Evolutionary conservation across 2,329 filamentous ascomycete genomes (phyloP).

Genomic region (Stenocarpella maydis): DNA sequence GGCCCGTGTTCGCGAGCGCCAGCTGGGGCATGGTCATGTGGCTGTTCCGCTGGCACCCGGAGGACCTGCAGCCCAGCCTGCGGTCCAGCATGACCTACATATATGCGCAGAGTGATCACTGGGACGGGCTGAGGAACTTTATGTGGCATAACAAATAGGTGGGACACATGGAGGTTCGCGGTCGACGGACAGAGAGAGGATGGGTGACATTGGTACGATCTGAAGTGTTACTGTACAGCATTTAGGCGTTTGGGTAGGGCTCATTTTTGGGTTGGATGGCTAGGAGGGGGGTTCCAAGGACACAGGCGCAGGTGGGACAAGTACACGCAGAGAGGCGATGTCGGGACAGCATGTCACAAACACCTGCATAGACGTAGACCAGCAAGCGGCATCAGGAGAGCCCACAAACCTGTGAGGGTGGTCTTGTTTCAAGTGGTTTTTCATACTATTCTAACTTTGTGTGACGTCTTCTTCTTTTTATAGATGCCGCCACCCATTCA

Average conservation of each 20-base stretch:
- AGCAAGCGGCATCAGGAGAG: neutral
- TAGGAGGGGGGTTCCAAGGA: neutral
- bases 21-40: conserved; percentile 97
- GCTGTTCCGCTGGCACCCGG: conserved; percentile 90
- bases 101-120: conserved; percentile 87
- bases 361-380: conserved; percentile 14
- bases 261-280: conserved; percentile 14
- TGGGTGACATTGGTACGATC: neutral
- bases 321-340: conserved; percentile 4
- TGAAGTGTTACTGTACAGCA: neutral
- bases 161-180: neutral
- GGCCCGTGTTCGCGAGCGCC: conserved; percentile 89
- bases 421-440: neutral
- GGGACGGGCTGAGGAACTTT: conserved; percentile 86
- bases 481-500: conserved; percentile 68
- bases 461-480: conserved; percentile 40
- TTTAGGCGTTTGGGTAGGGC: conserved; percentile 9
- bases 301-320: neutral
- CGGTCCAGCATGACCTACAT: conserved; percentile 98
- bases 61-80: conserved; percentile 89
- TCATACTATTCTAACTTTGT: neutral
- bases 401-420: neutral
- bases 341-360: neutral
- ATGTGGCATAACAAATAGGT: conserved; percentile 80
- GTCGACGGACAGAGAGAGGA: neutral